These are phyloP conservation scores for Pseudonitzschia multistriata DNA, from an alignment of 108 stramenopile genomes.

Conservation along the genomic window DNA sequence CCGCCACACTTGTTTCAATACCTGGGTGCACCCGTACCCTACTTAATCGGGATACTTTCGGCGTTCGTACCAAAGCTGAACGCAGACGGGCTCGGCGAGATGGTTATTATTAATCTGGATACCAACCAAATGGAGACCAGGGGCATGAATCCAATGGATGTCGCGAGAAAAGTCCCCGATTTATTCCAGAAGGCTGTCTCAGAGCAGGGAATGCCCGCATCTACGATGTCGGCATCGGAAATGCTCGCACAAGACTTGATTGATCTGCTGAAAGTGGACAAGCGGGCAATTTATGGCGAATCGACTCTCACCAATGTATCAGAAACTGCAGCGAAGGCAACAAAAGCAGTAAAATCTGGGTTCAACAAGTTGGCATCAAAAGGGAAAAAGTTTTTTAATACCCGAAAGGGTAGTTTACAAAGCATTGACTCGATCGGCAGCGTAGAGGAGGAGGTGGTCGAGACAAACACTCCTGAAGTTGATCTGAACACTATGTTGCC, in stretches of 20 bases:
- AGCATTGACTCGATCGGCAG: conserved; percentile 30
- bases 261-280: conserved; percentile 75
- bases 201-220: conserved; percentile 25
- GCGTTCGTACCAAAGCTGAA: conserved; percentile 31
- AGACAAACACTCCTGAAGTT: conserved; percentile 3
- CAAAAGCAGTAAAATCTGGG: conserved; percentile 52
- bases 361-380: conserved; percentile 31
- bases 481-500: conserved; percentile 32
- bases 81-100: conserved; percentile 65
- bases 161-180: conserved; percentile 46
- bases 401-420: conserved; percentile 35
- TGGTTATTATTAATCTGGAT: conserved; percentile 80
- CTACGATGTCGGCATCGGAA: conserved; percentile 52
- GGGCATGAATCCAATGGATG: conserved; percentile 46
- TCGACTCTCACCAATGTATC: conserved; percentile 41
- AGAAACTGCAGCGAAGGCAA: conserved; percentile 55
- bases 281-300: conserved; percentile 56
- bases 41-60: conserved; percentile 68
- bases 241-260: conserved; percentile 70
- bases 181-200: conserved; percentile 28
- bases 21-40: conserved; percentile 62
- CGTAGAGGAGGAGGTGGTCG: conserved; percentile 4
- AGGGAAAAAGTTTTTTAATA: conserved; percentile 34
- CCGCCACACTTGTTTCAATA: conserved; percentile 75
- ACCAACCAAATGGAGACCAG: conserved; percentile 63